Base-by-base conservation (phyloP, 257 asterid species). In the Scutellaria barbata region DNA sequence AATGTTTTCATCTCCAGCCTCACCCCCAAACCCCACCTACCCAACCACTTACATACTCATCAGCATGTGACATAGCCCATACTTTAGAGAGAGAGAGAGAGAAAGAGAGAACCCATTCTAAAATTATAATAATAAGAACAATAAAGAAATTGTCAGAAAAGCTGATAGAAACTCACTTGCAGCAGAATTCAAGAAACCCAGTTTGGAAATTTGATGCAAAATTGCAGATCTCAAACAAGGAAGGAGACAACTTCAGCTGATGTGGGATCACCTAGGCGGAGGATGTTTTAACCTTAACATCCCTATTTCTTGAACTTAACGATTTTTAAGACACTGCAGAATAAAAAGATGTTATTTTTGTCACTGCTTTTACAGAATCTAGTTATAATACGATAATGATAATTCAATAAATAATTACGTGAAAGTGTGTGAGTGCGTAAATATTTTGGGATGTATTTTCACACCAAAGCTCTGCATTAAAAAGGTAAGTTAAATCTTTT, bases 171-270 rank as follows among this genome's bases (percentile, higher is more conserved):
- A 75, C 82, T 59, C 67, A 79, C 86, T 69, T 67, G 54, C 50
- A 45, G 46, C 76, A 16, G 43, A 63, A 13, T 65, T 50, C 57
- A 57, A 66, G 67, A 63, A 79, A 78, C 45, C 70, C 39, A 80
- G 50, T 2, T 67, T 16, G 37, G 53, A 16, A 33, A 54, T 40
- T 39, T 25, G 46, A 39, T 22, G 70, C 41, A 58, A 66, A 20
- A 10, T 66, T 57, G 83, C 68, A 74, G 92, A 88, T 90, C 88
- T 85, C 87, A 68, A 82, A 46, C 25, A 43, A 51, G 41, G 46
- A 8, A 60, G 73, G 75, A 52, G 82, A 77, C 82, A 81, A 62
- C 75, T 76, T 79, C 83, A 84, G 83, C 80, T 77, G 87, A 67
- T 18, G 10, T 35, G 78, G 74, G 81, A 47, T 64, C 83, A 65